These are phyloP conservation scores for Trichoderma aggressivum DNA, from an alignment of 2,329 filamentous ascomycete genomes.

Conservation along the genomic window DNA sequence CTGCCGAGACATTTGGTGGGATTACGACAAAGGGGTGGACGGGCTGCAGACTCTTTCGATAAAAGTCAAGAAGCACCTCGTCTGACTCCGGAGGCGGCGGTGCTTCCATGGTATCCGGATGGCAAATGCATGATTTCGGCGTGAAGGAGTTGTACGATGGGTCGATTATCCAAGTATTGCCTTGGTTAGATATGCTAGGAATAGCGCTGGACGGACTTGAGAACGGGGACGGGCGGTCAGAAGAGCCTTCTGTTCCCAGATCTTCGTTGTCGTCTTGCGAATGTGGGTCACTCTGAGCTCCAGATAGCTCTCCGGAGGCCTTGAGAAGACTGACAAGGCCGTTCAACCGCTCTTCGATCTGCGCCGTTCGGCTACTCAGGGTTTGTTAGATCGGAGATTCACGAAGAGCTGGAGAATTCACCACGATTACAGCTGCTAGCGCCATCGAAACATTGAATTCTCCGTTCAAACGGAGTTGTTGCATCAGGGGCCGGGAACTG, in stretches of 20 bases:
- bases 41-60: slow-evolving; percentile 41
- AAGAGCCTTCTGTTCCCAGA: neutral
- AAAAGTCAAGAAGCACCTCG: slow-evolving; percentile 44
- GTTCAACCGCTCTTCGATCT: slow-evolving; percentile 49
- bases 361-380: slow-evolving; percentile 42
- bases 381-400: neutral
- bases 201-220: slow-evolving; percentile 23
- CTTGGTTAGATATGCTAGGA: slow-evolving; percentile 15
- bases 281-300: neutral
- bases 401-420: neutral
- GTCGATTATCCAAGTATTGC: slow-evolving; percentile 35
- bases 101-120: slow-evolving; percentile 38
- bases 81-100: slow-evolving; percentile 44
- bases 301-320: slow-evolving; percentile 38
- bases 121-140: slow-evolving; percentile 46
- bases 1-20: slow-evolving; percentile 34
- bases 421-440: neutral
- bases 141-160: slow-evolving; percentile 45
- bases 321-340: slow-evolving; percentile 47
- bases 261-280: slow-evolving; percentile 10
- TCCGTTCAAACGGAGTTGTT: slow-evolving; percentile 2
- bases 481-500: neutral
- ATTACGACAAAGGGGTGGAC: slow-evolving; percentile 48
- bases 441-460: neutral
- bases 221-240: neutral